Evolutionary conservation across 225 moss, liverwort and hornwort genomes (phyloP).

Genomic region (Asterella californica): DNA sequence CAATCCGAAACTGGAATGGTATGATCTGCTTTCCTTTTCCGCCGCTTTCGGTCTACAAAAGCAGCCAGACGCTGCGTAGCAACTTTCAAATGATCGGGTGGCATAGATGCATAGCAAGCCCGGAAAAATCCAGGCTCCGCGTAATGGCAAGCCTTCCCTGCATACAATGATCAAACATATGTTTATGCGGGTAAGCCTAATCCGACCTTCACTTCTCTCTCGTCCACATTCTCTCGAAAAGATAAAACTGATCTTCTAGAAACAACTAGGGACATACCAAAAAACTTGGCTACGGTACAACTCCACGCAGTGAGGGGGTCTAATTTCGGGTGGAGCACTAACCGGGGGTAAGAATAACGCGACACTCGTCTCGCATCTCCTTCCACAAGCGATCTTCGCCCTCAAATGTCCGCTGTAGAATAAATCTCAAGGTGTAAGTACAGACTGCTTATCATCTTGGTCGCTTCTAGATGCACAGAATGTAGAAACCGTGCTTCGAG

Average conservation of each 20-base stretch:
- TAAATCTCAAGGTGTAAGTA: neutral
- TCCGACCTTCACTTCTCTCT: neutral
- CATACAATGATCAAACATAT: neutral
- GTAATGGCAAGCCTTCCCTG: slow-evolving; percentile 94
- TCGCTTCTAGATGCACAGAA: neutral
- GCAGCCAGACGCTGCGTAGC: slow-evolving; percentile 64
- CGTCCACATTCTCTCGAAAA: too few relatives aligned
- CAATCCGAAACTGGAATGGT: neutral
- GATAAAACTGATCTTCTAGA: neutral
- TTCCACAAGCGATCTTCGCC: slow-evolving; percentile 87
- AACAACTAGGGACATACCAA: neutral
- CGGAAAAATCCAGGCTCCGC: slow-evolving; percentile 91
- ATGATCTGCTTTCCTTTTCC: slow-evolving; percentile 59
- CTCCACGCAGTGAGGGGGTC: neutral
- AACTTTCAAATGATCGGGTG: slow-evolving; percentile 56
- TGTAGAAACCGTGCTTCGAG: too few relatives aligned
- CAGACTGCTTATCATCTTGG: neutral
- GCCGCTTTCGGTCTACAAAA: slow-evolving; percentile 65
- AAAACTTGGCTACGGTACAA: neutral
- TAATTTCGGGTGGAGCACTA: neutral
- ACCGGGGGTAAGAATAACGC: slow-evolving; percentile 87
- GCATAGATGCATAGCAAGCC: slow-evolving; percentile 96
- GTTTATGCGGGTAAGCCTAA: neutral
- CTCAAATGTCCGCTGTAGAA: slow-evolving; percentile 64
- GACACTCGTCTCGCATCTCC: slow-evolving; percentile 72